These are phyloP conservation scores for Aaosphaeria arxii DNA, from an alignment of 2,329 filamentous ascomycete species.

Conservation along the genomic window DNA sequence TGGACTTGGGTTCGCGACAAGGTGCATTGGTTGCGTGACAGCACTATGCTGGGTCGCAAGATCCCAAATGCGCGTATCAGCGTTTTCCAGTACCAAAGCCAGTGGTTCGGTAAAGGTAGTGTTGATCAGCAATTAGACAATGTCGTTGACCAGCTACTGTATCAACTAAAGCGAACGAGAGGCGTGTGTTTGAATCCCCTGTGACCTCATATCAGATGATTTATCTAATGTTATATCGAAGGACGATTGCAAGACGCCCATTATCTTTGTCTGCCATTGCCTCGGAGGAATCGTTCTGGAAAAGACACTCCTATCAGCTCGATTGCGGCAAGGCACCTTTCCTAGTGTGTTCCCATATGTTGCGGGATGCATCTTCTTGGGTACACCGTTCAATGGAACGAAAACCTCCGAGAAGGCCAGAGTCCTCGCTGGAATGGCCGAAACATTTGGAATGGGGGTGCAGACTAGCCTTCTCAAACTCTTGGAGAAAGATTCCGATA, in stretches of 20 bases:
- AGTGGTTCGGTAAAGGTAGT: constrained; percentile 27
- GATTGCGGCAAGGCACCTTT: constrained; percentile 11
- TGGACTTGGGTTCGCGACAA: constrained; percentile 25
- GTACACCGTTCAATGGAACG: constrained; percentile 16
- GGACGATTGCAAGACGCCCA: constrained; percentile 18
- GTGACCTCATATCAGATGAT: not conserved
- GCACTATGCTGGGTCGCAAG: constrained; percentile 23
- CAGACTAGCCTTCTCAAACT: constrained; percentile 13
- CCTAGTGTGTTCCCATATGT: constrained; percentile 18
- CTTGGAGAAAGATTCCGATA: constrained; percentile 15
- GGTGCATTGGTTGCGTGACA: constrained; percentile 27
- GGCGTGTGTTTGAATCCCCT: constrained; percentile 6
- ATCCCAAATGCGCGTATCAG: constrained; percentile 27
- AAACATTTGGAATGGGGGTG: constrained; percentile 12
- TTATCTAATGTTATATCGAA: not conserved
- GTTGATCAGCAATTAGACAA: constrained; percentile 25
- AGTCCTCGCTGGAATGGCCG: constrained; percentile 16
- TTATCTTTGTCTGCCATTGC: constrained; percentile 29
- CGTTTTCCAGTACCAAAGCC: constrained; percentile 23
- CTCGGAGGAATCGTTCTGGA: constrained; percentile 26
- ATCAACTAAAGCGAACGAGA: constrained; percentile 14
- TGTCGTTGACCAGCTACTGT: constrained; percentile 22
- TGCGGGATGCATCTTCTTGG: constrained; percentile 19
- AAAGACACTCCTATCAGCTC: constrained; percentile 14
- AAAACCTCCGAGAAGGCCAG: constrained; percentile 14